Conservation (phyloP, 305 asterid genomes). For the Fraxinus paxiana region DNA sequence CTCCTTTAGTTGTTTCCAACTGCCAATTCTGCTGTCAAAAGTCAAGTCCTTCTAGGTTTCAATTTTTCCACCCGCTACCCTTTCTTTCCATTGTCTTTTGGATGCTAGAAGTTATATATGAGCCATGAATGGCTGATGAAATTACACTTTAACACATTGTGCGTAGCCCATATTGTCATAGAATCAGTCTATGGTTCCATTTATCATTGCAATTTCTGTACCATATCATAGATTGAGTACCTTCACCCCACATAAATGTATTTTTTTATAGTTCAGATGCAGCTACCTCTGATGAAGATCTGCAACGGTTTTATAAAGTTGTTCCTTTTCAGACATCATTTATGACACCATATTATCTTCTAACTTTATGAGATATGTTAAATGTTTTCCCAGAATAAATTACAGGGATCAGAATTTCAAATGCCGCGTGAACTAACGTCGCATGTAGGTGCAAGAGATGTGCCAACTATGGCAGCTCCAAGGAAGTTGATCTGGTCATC, state of each 20-base stretch:
- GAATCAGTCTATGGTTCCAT: not conserved
- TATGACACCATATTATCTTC: constrained; percentile 21
- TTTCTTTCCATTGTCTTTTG: not conserved
- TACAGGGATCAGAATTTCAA: constrained; percentile 70
- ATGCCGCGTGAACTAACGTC: constrained; percentile 65
- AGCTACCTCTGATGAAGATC: constrained; percentile 13
- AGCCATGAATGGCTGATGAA: not conserved
- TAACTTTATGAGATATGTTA: constrained; percentile 45
- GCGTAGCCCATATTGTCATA: not conserved
- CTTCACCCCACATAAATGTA: constrained; percentile 2
- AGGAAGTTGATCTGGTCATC: constrained; percentile 42
- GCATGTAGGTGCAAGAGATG: constrained; percentile 55
- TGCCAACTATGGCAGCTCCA: constrained; percentile 31
- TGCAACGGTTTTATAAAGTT: constrained; percentile 19
- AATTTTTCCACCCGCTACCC: not conserved
- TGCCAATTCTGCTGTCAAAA: not conserved
- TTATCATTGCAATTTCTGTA: not conserved
- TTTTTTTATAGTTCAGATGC: constrained; percentile 13
- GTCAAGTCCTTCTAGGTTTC: not conserved
- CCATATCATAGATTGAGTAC: not conserved
- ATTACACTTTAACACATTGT: not conserved
- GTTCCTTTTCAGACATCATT: constrained; percentile 4
- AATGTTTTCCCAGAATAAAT: constrained; percentile 47
- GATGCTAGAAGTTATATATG: not conserved
- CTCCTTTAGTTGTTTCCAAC: constrained; percentile 11